These are phyloP conservation scores for Penicillium sp. DNA, from an alignment of 2,329 filamentous ascomycete genomes.

Conservation along the genomic window DNA sequence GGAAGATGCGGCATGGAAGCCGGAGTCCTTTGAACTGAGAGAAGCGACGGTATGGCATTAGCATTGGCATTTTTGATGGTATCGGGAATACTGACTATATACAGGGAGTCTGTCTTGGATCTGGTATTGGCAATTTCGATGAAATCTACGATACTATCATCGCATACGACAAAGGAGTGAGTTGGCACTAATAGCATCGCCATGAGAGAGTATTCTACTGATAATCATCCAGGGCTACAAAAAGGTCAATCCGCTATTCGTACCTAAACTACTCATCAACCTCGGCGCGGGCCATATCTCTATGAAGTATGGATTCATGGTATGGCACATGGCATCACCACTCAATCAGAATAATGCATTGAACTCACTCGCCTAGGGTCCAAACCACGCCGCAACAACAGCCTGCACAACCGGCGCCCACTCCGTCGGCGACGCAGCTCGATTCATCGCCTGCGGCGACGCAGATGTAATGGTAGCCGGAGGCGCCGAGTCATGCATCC, in stretches of 20 bases:
- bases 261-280: constrained; percentile 91
- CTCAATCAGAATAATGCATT: background rate
- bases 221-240: constrained; percentile 71
- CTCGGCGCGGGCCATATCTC: constrained; percentile 92
- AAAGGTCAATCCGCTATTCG: constrained; percentile 91
- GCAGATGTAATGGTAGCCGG: constrained; percentile 97
- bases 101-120: constrained; percentile 85
- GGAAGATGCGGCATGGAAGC: constrained; percentile 77
- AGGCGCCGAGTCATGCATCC: constrained; percentile 92
- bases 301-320: constrained; percentile 83
- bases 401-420: constrained; percentile 97
- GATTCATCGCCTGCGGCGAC: constrained; percentile 88
- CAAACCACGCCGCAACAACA: constrained; percentile 90
- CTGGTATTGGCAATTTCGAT: constrained; percentile 91
- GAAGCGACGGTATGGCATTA: constrained; percentile 66
- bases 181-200: too few species aligned
- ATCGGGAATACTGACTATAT: constrained; percentile 10
- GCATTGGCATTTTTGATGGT: background rate
- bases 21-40: constrained; percentile 62
- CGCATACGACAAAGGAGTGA: constrained; percentile 72
- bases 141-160: constrained; percentile 86
- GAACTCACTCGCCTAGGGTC: constrained; percentile 59
- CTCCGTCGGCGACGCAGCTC: constrained; percentile 89
- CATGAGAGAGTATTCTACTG: too few species aligned
- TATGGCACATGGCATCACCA: constrained; percentile 33